Evolutionary conservation across 2,329 filamentous ascomycete species (phyloP).

Genomic region (Apiospora phragmitis): DNA sequence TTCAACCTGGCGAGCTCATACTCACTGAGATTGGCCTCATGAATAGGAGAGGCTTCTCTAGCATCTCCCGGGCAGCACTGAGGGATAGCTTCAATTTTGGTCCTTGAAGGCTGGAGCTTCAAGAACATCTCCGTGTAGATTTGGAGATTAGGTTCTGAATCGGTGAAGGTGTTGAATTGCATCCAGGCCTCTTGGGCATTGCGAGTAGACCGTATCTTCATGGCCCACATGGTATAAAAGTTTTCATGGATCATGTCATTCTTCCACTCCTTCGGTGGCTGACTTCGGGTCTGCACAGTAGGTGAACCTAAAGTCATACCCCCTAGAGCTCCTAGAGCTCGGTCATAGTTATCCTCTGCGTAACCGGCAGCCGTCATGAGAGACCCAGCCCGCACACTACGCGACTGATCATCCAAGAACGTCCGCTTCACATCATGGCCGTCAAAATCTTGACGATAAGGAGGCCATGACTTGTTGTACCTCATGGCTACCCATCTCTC

Average conservation of each 20-base stretch:
- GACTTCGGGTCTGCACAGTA: conserved; percentile 54
- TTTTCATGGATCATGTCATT: conserved; percentile 31
- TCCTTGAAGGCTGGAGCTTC: conserved; percentile 47
- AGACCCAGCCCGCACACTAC: conserved; percentile 52
- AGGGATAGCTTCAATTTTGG: conserved; percentile 24
- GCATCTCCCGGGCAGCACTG: conserved; percentile 59
- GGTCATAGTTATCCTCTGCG: conserved; percentile 44
- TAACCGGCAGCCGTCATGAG: conserved; percentile 61
- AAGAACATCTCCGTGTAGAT: conserved; percentile 63
- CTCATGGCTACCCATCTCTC: conserved; percentile 51
- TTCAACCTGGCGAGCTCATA: conserved; percentile 63
- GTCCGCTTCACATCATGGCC: conserved; percentile 58
- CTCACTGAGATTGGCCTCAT: conserved; percentile 61
- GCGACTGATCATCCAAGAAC: conserved; percentile 53
- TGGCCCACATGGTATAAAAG: conserved; percentile 50
- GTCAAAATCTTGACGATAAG: conserved; percentile 57
- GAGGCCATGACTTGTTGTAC: conserved; percentile 58
- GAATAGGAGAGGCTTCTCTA: conserved; percentile 53
- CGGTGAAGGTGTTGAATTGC: conserved; percentile 24
- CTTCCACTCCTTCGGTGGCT: conserved; percentile 34
- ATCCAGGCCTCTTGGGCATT: conserved; percentile 63
- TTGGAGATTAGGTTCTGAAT: conserved; percentile 39
- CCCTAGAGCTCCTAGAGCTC: conserved; percentile 51
- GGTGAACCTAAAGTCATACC: conserved; percentile 53
- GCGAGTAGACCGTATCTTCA: conserved; percentile 57